Percentiles rank a stretch among this genome's conserved stretches.
phyloP scores from a whole-genome alignment of 805 yeast genomes.

The Saccharomyces eubayanus region DNA sequence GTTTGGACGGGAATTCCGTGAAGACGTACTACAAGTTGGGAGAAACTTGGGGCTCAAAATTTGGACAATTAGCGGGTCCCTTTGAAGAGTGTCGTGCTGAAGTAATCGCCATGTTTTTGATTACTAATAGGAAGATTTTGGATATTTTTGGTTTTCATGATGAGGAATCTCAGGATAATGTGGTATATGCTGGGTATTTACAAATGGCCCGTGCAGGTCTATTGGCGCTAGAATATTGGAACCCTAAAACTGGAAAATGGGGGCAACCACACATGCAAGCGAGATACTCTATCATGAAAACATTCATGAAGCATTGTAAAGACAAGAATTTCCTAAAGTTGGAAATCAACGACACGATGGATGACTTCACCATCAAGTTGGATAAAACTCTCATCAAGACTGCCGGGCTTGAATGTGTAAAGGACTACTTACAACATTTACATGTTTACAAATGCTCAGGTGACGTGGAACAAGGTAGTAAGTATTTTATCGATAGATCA shows the following conservation, averaged over 20 bases:
- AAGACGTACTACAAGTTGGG: slow-evolving; percentile 66
- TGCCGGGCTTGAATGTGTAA: slow-evolving; percentile 65
- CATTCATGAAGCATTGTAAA: slow-evolving; percentile 48
- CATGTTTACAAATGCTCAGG: slow-evolving; percentile 77
- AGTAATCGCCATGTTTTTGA: slow-evolving; percentile 73
- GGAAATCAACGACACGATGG: slow-evolving; percentile 38
- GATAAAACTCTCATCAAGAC: slow-evolving; percentile 56
- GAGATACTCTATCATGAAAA: slow-evolving; percentile 73
- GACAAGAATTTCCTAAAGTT: slow-evolving; percentile 51
- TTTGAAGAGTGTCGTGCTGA: slow-evolving; percentile 94
- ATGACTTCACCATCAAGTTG: slow-evolving; percentile 53
- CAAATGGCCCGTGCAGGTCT: slow-evolving; percentile 87
- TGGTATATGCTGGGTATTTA: slow-evolving; percentile 59
- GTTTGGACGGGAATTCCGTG: slow-evolving; percentile 53
- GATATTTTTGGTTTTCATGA: slow-evolving; percentile 62
- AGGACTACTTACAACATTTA: slow-evolving; percentile 59
- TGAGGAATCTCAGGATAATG: slow-evolving; percentile 51
- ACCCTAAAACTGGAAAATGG: slow-evolving; percentile 74
- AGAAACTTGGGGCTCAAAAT: slow-evolving; percentile 85
- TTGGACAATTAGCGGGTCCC: slow-evolving; percentile 76
- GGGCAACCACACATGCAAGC: slow-evolving; percentile 96
- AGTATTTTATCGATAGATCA: slow-evolving; percentile 61
- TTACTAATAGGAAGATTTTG: slow-evolving; percentile 58
- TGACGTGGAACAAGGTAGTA: slow-evolving; percentile 55
- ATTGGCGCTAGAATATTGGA: slow-evolving; percentile 78